Percentiles rank a stretch among this genome's conserved stretches.
Conservation (phyloP, 768 basidiomycete species). For the Fomitopsis serialis region DNA sequence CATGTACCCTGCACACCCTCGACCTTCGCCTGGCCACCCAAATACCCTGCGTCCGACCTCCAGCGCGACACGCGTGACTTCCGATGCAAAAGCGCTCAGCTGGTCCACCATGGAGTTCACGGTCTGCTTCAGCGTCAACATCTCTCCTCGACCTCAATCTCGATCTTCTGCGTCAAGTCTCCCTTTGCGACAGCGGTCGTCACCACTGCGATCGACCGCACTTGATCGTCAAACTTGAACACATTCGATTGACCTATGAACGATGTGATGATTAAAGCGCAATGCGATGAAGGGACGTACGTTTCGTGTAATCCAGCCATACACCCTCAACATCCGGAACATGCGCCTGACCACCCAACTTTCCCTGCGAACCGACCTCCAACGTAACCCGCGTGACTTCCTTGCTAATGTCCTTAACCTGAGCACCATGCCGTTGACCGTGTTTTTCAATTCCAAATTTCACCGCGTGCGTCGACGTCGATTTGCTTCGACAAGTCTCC, state of each 20-base stretch:
- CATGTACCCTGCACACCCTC: constrained; percentile 92
- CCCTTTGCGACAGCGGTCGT: constrained; percentile 89
- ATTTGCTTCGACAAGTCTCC: constrained; percentile 90
- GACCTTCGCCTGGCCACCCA: constrained; percentile 88
- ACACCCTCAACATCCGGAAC: constrained; percentile 91
- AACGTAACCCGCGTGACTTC: constrained; percentile 82
- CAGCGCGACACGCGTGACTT: constrained; percentile 77
- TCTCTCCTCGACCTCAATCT: constrained; percentile 86
- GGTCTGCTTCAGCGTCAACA: constrained; percentile 76
- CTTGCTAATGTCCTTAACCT: constrained; percentile 61
- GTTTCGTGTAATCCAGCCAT: constrained; percentile 81
- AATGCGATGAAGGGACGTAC: constrained; percentile 31
- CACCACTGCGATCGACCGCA: constrained; percentile 78
- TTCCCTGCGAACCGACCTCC: constrained; percentile 86
- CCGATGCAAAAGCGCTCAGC: constrained; percentile 78
- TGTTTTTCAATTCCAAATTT: constrained; percentile 81
- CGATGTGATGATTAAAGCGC: background rate
- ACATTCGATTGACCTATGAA: constrained; percentile 70
- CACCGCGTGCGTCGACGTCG: constrained; percentile 85
- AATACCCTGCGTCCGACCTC: constrained; percentile 92
- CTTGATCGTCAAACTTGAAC: constrained; percentile 76
- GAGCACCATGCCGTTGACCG: constrained; percentile 49
- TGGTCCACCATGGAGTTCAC: constrained; percentile 96
- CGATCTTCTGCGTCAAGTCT: constrained; percentile 89
- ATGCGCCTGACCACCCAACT: constrained; percentile 82